Conservation (phyloP, 371 early-diverging fungal genomes). For the Coelomomyces lativittatus region DNA sequence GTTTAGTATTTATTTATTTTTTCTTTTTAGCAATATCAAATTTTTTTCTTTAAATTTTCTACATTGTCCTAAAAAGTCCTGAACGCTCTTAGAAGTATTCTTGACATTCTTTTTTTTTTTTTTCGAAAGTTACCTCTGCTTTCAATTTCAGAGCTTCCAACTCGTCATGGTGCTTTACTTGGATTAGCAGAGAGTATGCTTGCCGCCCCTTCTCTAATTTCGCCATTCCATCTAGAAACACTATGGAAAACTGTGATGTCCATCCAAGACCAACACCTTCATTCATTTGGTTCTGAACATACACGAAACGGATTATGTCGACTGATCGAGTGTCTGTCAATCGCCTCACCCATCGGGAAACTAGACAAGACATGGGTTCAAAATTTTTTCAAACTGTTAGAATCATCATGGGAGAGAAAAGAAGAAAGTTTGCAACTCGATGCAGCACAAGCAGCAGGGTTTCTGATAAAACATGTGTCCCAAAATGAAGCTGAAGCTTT, state of each 20-base stretch:
- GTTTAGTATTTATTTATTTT: too few species aligned
- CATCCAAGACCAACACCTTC: constrained; percentile 23
- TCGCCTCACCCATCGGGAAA: not conserved
- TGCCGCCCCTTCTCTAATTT: constrained; percentile 14
- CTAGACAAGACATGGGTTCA: not conserved
- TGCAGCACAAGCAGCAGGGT: constrained; percentile 18
- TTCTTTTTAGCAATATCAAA: too few species aligned
- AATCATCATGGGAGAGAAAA: constrained; percentile 40
- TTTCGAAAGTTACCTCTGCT: too few species aligned
- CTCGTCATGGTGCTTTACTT: constrained; percentile 59
- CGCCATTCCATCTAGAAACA: not conserved
- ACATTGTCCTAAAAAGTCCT: too few species aligned
- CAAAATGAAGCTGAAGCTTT: not conserved
- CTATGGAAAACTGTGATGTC: not conserved
- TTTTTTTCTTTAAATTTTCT: too few species aligned
- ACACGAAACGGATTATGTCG: constrained; percentile 17
- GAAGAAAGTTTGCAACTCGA: constrained; percentile 48
- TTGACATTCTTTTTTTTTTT: too few species aligned
- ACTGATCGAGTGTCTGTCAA: constrained; percentile 23
- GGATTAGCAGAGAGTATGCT: constrained; percentile 50
- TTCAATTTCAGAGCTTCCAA: too few species aligned
- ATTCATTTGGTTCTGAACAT: constrained; percentile 27
- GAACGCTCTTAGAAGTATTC: too few species aligned
- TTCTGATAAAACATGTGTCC: not conserved
- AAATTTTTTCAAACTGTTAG: constrained; percentile 28